phyloP scores from a whole-genome alignment of 1,284 basidiomycete genomes.

The Puccinia brachypodii region DNA sequence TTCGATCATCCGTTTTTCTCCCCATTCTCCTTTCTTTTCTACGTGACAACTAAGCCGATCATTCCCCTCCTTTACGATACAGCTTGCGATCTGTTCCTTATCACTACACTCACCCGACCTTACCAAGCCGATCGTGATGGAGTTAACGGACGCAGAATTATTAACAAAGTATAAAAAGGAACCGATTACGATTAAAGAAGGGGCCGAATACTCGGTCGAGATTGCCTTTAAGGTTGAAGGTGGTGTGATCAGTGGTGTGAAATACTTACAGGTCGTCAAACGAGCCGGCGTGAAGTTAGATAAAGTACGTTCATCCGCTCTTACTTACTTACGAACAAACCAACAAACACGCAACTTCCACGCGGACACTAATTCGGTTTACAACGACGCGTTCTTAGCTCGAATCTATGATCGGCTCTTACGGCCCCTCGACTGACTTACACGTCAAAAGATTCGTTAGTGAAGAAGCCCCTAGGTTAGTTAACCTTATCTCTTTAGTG shows the following conservation, averaged over 20 bases:
- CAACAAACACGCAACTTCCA: background rate
- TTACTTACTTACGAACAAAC: background rate
- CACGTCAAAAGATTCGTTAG: conserved; percentile 59
- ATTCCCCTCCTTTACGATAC: background rate
- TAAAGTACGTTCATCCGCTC: conserved; percentile 33
- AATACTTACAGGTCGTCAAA: conserved; percentile 76
- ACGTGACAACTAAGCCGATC: background rate
- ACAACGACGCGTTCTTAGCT: conserved; percentile 51
- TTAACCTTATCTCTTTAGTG: background rate
- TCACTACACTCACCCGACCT: conserved; percentile 61
- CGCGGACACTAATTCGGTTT: no score
- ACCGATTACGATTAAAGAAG: conserved; percentile 66
- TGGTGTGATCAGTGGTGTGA: conserved; percentile 78
- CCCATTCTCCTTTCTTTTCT: no score
- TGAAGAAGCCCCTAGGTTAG: conserved; percentile 56
- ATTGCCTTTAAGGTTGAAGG: conserved; percentile 79
- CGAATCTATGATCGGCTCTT: conserved; percentile 56
- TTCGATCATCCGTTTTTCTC: background rate
- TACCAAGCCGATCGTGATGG: conserved; percentile 59
- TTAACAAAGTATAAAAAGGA: conserved; percentile 61
- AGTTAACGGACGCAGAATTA: conserved; percentile 59
- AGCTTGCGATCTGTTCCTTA: conserved; percentile 53
- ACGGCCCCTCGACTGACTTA: conserved; percentile 55
- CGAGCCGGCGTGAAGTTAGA: conserved; percentile 64
- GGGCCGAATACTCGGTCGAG: conserved; percentile 72